Evolutionary conservation across 192 early-diverging fungal species (phyloP).

Genomic region (Coemansia sp.): DNA sequence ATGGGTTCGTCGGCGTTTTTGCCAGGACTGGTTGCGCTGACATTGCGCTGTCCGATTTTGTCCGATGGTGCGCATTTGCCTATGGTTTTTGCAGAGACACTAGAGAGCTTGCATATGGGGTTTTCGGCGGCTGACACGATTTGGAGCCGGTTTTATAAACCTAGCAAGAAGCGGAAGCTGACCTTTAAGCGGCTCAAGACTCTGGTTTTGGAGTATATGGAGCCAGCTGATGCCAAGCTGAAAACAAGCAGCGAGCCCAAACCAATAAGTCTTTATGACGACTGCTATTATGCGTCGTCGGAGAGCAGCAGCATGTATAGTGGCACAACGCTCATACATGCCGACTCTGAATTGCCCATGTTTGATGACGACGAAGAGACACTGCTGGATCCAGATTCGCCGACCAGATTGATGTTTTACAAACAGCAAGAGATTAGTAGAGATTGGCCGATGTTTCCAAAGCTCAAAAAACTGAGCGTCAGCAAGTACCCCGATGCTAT

Average conservation of each 20-base stretch:
- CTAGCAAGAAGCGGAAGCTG: constrained; percentile 6
- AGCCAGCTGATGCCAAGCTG: constrained; percentile 4
- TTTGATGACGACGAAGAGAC: constrained; percentile 13
- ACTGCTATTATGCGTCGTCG: constrained; percentile 14
- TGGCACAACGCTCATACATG: neutral
- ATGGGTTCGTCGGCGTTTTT: constrained; percentile 36
- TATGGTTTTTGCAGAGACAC: constrained; percentile 33
- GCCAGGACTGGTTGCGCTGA: constrained; percentile 28
- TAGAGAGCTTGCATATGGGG: constrained; percentile 24
- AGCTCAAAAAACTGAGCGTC: constrained; percentile 23
- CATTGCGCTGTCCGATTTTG: constrained; percentile 27
- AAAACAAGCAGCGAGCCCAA: neutral
- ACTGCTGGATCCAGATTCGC: constrained; percentile 9
- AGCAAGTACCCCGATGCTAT: constrained; percentile 32
- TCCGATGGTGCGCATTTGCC: constrained; percentile 25
- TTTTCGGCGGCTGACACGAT: constrained; percentile 39
- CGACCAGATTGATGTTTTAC: constrained; percentile 7
- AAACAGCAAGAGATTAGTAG: neutral
- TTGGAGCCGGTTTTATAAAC: constrained; percentile 38
- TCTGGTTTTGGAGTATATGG: constrained; percentile 31
- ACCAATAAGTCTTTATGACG: constrained; percentile 11
- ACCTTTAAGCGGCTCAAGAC: constrained; percentile 21
- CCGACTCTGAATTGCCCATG: neutral
- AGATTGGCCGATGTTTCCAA: constrained; percentile 15
- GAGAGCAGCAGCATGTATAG: constrained; percentile 9